These are phyloP conservation scores for Leccinum colubrinum DNA, from an alignment of 1,284 basidiomycete species.

Conservation along the genomic window DNA sequence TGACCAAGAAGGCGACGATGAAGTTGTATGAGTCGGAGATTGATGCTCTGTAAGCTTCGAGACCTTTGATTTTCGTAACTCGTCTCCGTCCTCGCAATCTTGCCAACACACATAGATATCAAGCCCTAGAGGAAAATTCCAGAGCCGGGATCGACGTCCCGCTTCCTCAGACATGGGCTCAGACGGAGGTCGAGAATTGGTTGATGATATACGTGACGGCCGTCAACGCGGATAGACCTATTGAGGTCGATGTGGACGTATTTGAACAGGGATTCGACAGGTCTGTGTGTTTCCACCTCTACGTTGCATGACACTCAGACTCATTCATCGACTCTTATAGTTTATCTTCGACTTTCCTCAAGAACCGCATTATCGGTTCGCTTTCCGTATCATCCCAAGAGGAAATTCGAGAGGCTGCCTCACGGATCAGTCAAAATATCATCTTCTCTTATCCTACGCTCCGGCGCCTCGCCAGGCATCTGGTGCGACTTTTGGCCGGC, in stretches of 20 bases:
- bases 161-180: slow-evolving; percentile 19
- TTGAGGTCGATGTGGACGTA: slow-evolving; percentile 17
- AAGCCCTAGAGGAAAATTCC: slow-evolving; percentile 15
- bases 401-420: slow-evolving; percentile 5
- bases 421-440: slow-evolving; percentile 24
- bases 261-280: slow-evolving; percentile 33
- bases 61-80: background rate
- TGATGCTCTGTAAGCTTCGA: slow-evolving; percentile 17
- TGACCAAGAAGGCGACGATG: slow-evolving; percentile 28
- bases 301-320: background rate
- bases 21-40: slow-evolving; percentile 28
- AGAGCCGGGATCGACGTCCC: slow-evolving; percentile 13
- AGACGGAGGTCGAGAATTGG: slow-evolving; percentile 23
- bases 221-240: slow-evolving; percentile 18
- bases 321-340: slow-evolving; percentile 4
- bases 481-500: slow-evolving; percentile 14
- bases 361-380: slow-evolving; percentile 24
- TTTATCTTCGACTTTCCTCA: slow-evolving; percentile 25
- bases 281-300: slow-evolving; percentile 10
- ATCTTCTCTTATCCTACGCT: slow-evolving; percentile 31
- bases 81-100: background rate
- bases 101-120: background rate
- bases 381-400: slow-evolving; percentile 12
- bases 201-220: slow-evolving; percentile 23
- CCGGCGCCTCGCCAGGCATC: slow-evolving; percentile 13